phyloP scores from a whole-genome alignment of 305 asterid species.

The Lippia alba region DNA sequence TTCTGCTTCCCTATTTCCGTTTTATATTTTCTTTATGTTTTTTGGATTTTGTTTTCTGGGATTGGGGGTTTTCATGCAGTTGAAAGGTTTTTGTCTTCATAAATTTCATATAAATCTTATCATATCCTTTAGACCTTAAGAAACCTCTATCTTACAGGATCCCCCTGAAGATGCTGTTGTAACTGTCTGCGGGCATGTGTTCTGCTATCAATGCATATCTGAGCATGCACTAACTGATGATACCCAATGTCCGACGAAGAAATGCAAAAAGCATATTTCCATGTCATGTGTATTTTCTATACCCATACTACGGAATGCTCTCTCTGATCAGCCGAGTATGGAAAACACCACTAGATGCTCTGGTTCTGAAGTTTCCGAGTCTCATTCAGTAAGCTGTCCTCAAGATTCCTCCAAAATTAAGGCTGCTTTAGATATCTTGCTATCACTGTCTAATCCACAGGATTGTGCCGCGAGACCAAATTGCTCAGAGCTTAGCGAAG shows the following conservation, averaged over 20 bases:
- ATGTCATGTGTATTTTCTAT: constrained; percentile 67
- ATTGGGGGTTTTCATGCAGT: too few species aligned
- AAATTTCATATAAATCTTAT: too few species aligned
- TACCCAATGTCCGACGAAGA: constrained; percentile 75
- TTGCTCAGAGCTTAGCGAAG: constrained; percentile 25
- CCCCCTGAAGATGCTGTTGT: constrained; percentile 98
- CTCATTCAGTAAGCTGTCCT: constrained; percentile 44
- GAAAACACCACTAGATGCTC: constrained; percentile 45
- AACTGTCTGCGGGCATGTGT: constrained; percentile 90
- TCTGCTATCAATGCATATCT: constrained; percentile 93
- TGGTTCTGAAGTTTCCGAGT: constrained; percentile 46
- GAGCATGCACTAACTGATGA: constrained; percentile 88
- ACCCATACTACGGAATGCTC: constrained; percentile 60
- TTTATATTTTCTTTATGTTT: too few species aligned
- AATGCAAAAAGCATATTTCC: constrained; percentile 69
- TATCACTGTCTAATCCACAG: constrained; percentile 47
- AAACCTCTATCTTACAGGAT: constrained; percentile 60
- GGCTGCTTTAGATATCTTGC: constrained; percentile 85
- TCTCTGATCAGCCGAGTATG: constrained; percentile 51
- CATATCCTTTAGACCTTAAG: neutral
- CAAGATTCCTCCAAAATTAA: constrained; percentile 86
- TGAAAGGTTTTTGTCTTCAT: too few species aligned
- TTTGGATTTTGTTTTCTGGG: too few species aligned
- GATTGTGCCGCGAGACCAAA: constrained; percentile 24
- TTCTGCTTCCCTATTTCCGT: too few species aligned